phyloP scores from a whole-genome alignment of 176 grass and related monocot genomes.

The Carex parvula region DNA sequence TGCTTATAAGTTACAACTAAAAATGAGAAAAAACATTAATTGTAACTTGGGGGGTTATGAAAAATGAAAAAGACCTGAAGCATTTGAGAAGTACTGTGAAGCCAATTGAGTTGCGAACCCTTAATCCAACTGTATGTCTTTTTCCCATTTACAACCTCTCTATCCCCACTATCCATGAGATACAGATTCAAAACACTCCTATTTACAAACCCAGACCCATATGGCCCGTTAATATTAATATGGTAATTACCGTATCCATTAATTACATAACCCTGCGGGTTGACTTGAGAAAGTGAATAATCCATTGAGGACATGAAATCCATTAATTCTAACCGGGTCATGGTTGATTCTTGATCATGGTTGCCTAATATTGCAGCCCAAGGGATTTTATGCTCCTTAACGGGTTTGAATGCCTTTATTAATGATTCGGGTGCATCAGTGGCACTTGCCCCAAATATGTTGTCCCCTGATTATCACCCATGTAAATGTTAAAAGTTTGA shows the following conservation, averaged over 20 bases:
- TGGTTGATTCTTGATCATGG: constrained; percentile 93
- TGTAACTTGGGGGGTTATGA: not conserved
- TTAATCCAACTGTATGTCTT: constrained; percentile 93
- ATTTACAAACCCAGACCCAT: constrained; percentile 56
- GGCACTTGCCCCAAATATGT: constrained; percentile 89
- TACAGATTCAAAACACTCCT: constrained; percentile 86
- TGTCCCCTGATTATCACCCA: constrained; percentile 62
- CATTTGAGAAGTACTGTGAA: constrained; percentile 44
- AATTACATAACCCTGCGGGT: constrained; percentile 63
- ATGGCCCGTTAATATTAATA: constrained; percentile 57
- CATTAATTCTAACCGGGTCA: constrained; percentile 82
- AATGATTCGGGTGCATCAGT: constrained; percentile 92
- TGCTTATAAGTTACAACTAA: not conserved
- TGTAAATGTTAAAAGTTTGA: not conserved
- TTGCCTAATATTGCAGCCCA: constrained; percentile 93
- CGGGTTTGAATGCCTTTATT: constrained; percentile 65
- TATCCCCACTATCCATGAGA: constrained; percentile 80
- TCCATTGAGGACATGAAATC: constrained; percentile 83
- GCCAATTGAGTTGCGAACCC: constrained; percentile 76
- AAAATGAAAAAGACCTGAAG: constrained; percentile 49
- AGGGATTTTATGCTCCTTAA: constrained; percentile 56
- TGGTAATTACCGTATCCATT: constrained; percentile 90
- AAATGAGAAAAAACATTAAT: not conserved
- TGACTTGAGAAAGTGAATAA: constrained; percentile 84
- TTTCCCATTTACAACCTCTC: constrained; percentile 48